Percentiles rank a stretch among this genome's conserved stretches.
phyloP scores from a whole-genome alignment of 768 basidiomycete genomes.

The Suillus placidus region DNA sequence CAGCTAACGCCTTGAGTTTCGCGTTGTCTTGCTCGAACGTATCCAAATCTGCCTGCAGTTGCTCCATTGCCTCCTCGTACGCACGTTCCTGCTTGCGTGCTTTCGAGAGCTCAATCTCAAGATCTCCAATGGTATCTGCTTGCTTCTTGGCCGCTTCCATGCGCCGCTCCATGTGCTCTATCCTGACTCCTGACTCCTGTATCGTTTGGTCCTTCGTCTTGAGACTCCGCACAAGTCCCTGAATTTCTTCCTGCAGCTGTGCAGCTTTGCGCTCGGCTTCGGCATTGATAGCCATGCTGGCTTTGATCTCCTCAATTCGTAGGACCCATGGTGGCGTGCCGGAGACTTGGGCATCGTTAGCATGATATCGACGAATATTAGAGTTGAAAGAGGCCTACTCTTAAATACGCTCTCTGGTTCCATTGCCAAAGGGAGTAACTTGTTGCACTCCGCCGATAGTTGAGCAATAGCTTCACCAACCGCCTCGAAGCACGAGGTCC shows the following conservation, averaged over 20 bases:
- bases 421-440: conserved; percentile 67
- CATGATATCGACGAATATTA: neutral
- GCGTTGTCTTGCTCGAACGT: conserved; percentile 84
- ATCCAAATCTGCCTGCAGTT: conserved; percentile 88
- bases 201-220: conserved; percentile 88
- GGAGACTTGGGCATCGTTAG: conserved; percentile 49
- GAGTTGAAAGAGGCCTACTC: conserved; percentile 48
- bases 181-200: conserved; percentile 89
- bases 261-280: conserved; percentile 90
- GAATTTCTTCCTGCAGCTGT: conserved; percentile 87
- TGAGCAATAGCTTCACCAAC: conserved; percentile 70
- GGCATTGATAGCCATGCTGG: conserved; percentile 79
- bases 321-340: conserved; percentile 84
- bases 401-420: conserved; percentile 80
- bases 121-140: conserved; percentile 77
- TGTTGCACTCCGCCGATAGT: conserved; percentile 70
- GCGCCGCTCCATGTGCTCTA: conserved; percentile 92
- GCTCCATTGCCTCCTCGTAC: conserved; percentile 93
- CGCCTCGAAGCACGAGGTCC: conserved; percentile 75
- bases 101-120: conserved; percentile 80
- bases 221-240: conserved; percentile 81
- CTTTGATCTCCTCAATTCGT: conserved; percentile 81
- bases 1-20: conserved; percentile 71
- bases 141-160: conserved; percentile 92
- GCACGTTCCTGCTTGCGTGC: conserved; percentile 86